Evolutionary conservation across 345 rosid species (phyloP).

Genomic region (Moringa oleifera): DNA sequence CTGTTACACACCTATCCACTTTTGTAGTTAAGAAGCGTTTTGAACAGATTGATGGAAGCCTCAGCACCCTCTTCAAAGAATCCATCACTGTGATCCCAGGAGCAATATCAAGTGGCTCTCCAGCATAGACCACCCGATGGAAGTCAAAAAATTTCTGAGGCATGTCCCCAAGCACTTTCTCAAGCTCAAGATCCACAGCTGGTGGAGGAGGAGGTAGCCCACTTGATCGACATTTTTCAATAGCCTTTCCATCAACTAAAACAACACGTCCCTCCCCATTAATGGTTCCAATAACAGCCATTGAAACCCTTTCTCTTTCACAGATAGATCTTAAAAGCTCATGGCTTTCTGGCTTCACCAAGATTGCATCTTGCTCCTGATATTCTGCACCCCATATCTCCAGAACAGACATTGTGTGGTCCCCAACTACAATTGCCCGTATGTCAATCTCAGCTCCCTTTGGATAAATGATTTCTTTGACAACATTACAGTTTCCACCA

Average conservation of each 20-base stretch:
- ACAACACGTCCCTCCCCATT: constrained; percentile 74
- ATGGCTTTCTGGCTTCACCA: constrained; percentile 80
- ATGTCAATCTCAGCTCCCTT: constrained; percentile 88
- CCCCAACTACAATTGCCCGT: constrained; percentile 76
- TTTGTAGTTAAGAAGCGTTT: constrained; percentile 87
- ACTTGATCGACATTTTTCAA: constrained; percentile 38
- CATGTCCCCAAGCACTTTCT: constrained; percentile 94
- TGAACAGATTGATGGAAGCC: constrained; percentile 80
- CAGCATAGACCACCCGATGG: constrained; percentile 36
- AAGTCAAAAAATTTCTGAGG: constrained; percentile 85
- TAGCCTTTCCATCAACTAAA: constrained; percentile 60
- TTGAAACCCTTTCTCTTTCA: constrained; percentile 83
- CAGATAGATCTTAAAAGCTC: constrained; percentile 62
- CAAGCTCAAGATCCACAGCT: constrained; percentile 89
- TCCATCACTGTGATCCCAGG: constrained; percentile 79
- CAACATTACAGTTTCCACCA: constrained; percentile 96
- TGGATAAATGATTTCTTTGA: constrained; percentile 93
- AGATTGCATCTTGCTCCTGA: constrained; percentile 96
- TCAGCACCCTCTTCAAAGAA: constrained; percentile 73
- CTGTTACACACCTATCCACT: constrained; percentile 94
- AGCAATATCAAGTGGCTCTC: constrained; percentile 81
- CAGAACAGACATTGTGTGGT: constrained; percentile 87
- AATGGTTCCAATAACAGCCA: constrained; percentile 89
- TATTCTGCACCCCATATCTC: constrained; percentile 99
- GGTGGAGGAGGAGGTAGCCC: constrained; percentile 80